phyloP scores from a whole-genome alignment of 2,329 filamentous ascomycete species.

The Aureobasidium zeae region DNA sequence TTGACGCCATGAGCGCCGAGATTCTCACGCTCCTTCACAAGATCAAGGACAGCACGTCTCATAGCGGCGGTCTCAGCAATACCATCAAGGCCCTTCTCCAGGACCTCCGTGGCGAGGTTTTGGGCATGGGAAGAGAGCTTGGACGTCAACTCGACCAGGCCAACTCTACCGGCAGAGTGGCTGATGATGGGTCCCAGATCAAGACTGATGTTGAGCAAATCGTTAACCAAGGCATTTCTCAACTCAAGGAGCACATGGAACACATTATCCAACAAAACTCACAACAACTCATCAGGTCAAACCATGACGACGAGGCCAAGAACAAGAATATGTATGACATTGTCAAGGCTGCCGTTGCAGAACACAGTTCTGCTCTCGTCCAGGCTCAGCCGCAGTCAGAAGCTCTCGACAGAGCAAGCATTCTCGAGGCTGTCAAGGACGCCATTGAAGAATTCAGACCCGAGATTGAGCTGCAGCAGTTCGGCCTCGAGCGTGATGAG shows the following conservation, averaged over 20 bases:
- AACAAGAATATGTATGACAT: constrained; percentile 80
- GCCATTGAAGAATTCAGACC: constrained; percentile 94
- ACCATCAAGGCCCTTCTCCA: constrained; percentile 86
- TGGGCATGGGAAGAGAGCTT: constrained; percentile 89
- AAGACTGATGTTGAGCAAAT: constrained; percentile 67
- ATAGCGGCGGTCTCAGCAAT: constrained; percentile 79
- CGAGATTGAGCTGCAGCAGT: constrained; percentile 81
- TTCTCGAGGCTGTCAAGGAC: constrained; percentile 76
- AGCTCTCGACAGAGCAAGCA: constrained; percentile 55
- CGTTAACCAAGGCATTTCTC: constrained; percentile 68
- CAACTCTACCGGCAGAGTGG: constrained; percentile 36
- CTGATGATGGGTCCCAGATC: constrained; percentile 33
- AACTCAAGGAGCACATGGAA: constrained; percentile 78
- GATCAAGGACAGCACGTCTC: constrained; percentile 83
- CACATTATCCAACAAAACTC: constrained; percentile 67
- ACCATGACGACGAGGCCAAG: constrained; percentile 24
- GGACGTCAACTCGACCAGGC: constrained; percentile 58
- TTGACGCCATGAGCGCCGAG: constrained; percentile 61
- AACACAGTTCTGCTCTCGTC: constrained; percentile 46
- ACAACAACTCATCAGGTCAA: constrained; percentile 31
- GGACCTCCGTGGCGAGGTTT: constrained; percentile 81
- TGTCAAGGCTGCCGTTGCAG: constrained; percentile 62
- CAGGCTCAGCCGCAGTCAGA: constrained; percentile 20
- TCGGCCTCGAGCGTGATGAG: constrained; percentile 83
- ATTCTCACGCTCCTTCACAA: constrained; percentile 71